Evolutionary conservation across 352 stramenopile genomes (phyloP), one percentile per base, ranked within the genome.

Genomic region (Phytopythium mirpurense): DNA sequence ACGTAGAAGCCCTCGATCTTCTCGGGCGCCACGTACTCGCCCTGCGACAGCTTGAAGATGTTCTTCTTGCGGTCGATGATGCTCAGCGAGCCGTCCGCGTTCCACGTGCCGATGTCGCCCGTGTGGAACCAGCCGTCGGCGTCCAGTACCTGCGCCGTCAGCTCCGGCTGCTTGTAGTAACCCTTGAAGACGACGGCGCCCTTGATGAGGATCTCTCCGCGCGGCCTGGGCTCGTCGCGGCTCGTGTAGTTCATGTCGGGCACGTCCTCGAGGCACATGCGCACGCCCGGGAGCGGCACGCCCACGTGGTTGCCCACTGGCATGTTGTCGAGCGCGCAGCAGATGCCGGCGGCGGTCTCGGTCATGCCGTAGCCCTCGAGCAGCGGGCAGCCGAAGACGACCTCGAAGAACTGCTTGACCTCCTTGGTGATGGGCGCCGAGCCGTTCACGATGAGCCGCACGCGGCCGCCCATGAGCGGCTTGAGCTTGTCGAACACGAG

Each of bases 171-270:
- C 59, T 93, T 96, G 71, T 96, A 96, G 70, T 98, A 98, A 5
- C 93, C 92, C 51, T 68, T 68, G 36, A 90, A 86, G 21, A 96
- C 64, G 58, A 83, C 87, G 10, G 57, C 56, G 51, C 88, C 90
- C 40, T 69, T 71, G 21, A 71, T 65, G 43, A 74, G 57, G 11
- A 81, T 62, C 41, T 81, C 70, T 21, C 70, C 70, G 35, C 67
- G 63, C 18, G 72, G 63, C 9, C 56, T 32, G 29, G 29, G 32
- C 32, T 2, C 6, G 66, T 97, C 88, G 15, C 74, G 77, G 59
- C 66, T 89, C n/a, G 85, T 85, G 75, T 99, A 99, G 48, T 87
- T 89, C 96, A 99, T 99, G 54, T 99, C 96, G 0, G 93, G 84
- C 11, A 99, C 93, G 67, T 99, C 92, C 48, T 95, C 84, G 12